Evolutionary conservation across 1,139 yeast species (phyloP), one percentile per base, ranked within the genome.

Genomic region (Spathaspora sp.): DNA sequence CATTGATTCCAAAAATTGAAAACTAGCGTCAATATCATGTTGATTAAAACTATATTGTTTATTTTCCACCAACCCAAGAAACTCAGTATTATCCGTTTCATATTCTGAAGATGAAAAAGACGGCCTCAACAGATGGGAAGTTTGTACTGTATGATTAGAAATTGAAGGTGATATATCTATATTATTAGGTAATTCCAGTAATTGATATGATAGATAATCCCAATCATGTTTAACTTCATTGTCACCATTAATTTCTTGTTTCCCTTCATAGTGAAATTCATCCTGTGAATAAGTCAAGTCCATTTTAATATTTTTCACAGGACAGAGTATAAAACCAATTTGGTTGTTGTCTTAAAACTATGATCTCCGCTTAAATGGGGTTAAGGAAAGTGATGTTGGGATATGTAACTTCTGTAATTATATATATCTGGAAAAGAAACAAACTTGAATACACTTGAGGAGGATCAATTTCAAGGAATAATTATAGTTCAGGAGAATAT

Each of bases 11-110:
- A 38, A 38, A 25, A 44, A 38, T 6, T 16, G 34, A 23, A 40
- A 43, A 31, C 27, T 34, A n/a, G 45, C 41, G 24, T 44, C 44
- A 11, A 37, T 33, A n/a, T 37, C 41, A 11, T 24, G 31, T 13
- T 41, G 43, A 24, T 41, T 41, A 9, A 44, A 38, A 10, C 18
- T 38, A 25, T 26, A 44, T 7, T 41, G 41, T 13, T 18, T 38
- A 23, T 49, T 48, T 9, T 48, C 54, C 10, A 44, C 43, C 39
- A 47, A 42, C 9, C 16, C 52, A 18, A 51, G 25, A 23, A 52
- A 42, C 24, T 50, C 56, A 8, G 56, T 52, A 6, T 47, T 46
- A 34, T 51, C 52, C 9, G 56, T 51, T 10, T 51, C 55, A 47
- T 51, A 52, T 33, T 51, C 56, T 9, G 40, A 8, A 2, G 51